Evolutionary conservation across 2,329 filamentous ascomycete genomes (phyloP).

Genomic region (Aureobasidium sp.): DNA sequence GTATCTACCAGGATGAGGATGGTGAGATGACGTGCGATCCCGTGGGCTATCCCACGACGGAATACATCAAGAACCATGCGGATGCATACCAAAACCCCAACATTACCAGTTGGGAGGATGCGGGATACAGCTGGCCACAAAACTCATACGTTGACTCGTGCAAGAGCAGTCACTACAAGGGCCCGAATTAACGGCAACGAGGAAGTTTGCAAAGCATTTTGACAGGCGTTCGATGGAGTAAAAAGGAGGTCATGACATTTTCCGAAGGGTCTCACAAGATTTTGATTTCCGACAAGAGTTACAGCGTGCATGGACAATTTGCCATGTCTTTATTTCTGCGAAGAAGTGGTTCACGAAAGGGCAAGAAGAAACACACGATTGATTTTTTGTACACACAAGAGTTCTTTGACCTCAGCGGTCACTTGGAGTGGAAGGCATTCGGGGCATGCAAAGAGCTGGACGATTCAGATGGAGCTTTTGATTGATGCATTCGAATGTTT

Average conservation of each 20-base stretch:
- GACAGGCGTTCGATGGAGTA: constrained; percentile 4
- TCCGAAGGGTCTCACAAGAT: not conserved
- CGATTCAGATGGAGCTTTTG: not conserved
- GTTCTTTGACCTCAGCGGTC: not conserved
- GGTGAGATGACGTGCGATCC: constrained; percentile 58
- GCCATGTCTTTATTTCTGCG: not conserved
- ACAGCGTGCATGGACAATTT: constrained; percentile 4
- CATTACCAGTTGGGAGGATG: constrained; percentile 55
- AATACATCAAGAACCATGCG: constrained; percentile 57
- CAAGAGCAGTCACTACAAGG: constrained; percentile 17
- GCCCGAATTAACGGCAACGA: not conserved
- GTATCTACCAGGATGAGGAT: constrained; percentile 60
- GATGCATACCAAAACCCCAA: constrained; percentile 58
- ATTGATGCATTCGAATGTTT: not conserved
- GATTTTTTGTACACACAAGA: not conserved
- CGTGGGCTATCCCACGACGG: constrained; percentile 57
- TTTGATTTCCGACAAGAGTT: not conserved
- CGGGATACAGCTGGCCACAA: constrained; percentile 53
- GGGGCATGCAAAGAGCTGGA: not conserved
- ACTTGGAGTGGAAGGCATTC: not conserved
- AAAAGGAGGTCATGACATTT: not conserved
- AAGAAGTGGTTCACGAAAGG: not conserved
- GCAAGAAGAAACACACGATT: constrained; percentile 2
- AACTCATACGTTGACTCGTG: constrained; percentile 57
- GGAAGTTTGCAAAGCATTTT: not conserved